phyloP scores from a whole-genome alignment of 2,329 filamentous ascomycete species.

The Claviceps spartinae region DNA sequence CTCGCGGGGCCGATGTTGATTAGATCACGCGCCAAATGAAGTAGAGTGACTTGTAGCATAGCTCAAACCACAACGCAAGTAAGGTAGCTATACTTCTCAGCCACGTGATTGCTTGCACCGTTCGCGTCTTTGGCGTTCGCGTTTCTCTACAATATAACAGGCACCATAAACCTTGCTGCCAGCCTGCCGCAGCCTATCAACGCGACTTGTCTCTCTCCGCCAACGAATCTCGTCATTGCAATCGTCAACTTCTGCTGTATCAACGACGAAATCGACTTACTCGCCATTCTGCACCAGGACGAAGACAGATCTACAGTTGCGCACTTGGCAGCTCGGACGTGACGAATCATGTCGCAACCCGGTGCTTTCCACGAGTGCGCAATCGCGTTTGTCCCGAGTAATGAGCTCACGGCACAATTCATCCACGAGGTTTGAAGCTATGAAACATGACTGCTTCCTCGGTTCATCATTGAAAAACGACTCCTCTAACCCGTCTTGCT shows the following conservation, averaged over 20 bases:
- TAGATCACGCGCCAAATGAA: background rate
- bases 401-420: slow-evolving; percentile 23
- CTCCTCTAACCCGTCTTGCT: background rate
- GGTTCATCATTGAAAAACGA: slow-evolving; percentile 1
- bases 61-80: background rate
- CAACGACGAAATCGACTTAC: background rate
- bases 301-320: no score
- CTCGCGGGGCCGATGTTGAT: background rate
- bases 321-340: background rate
- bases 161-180: background rate
- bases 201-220: background rate
- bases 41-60: background rate
- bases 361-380: slow-evolving; percentile 28
- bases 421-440: slow-evolving; percentile 25
- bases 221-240: background rate
- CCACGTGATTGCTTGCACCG: slow-evolving; percentile 22
- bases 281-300: background rate
- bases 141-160: background rate
- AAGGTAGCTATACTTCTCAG: background rate
- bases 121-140: slow-evolving; percentile 21
- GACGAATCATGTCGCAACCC: slow-evolving; percentile 16
- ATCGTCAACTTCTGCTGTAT: background rate
- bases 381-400: slow-evolving; percentile 33
- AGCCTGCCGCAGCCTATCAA: background rate
- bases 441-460: no score